A percentile compares a stretch with the other conserved stretches of the same genome.
Conservation (phyloP, 768 basidiomycete genomes). For the Calocera viscosa region DNA sequence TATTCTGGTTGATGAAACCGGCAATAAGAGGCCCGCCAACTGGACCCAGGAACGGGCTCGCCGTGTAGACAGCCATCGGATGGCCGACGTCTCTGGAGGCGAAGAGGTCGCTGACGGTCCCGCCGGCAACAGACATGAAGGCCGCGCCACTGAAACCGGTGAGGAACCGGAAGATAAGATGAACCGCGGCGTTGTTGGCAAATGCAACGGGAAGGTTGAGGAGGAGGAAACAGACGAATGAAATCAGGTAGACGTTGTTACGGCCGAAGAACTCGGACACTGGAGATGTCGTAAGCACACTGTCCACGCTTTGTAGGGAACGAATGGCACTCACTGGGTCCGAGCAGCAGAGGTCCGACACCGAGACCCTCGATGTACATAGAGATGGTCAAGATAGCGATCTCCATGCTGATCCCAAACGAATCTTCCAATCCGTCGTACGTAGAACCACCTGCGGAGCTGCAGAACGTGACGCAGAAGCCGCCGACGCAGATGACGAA, state of each 20-base stretch:
- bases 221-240: slow-evolving; percentile 48
- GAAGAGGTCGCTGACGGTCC: slow-evolving; percentile 48
- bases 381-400: slow-evolving; percentile 40
- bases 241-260: slow-evolving; percentile 47
- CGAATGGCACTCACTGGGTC: slow-evolving; percentile 25
- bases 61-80: slow-evolving; percentile 46
- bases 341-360: slow-evolving; percentile 27
- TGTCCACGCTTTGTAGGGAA: neutral
- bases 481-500: slow-evolving; percentile 19
- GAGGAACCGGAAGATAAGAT: slow-evolving; percentile 49
- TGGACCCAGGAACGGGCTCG: slow-evolving; percentile 46
- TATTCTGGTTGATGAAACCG: slow-evolving; percentile 41
- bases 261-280: slow-evolving; percentile 47
- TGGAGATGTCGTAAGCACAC: neutral
- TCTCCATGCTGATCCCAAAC: slow-evolving; percentile 25
- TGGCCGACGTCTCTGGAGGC: slow-evolving; percentile 40
- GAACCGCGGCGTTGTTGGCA: slow-evolving; percentile 38
- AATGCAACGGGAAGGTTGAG: slow-evolving; percentile 65
- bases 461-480: slow-evolving; percentile 27
- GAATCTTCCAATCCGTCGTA: neutral
- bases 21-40: slow-evolving; percentile 45
- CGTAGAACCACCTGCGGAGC: slow-evolving; percentile 24
- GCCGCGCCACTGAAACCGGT: slow-evolving; percentile 44
- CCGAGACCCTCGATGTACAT: slow-evolving; percentile 34
- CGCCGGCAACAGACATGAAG: slow-evolving; percentile 51